Base-by-base conservation (phyloP, 208 protist species). In the Acanthamoeba sp. region DNA sequence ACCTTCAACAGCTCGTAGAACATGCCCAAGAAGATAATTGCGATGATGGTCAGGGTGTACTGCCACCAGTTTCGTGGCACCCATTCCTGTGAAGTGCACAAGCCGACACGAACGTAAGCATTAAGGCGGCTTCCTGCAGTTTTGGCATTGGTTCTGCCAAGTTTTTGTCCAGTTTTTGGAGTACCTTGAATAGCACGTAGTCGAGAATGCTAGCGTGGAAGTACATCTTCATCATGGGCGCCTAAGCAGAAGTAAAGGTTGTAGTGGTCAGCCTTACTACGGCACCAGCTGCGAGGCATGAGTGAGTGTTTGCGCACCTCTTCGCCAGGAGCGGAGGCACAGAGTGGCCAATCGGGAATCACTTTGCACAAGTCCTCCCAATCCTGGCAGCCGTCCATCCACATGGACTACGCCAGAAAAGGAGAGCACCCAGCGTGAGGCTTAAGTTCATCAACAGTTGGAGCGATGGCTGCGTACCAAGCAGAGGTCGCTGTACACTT, bases 141-240 rank as follows among this genome's bases (percentile, higher is more conserved):
- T n/a, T n/a, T n/a, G n/a, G n/a, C n/a, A n/a, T n/a, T n/a, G n/a
- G n/a, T n/a, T n/a, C n/a, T n/a, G n/a, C n/a, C n/a, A n/a, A n/a
- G n/a, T 55, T 55, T 55, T 55, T 55, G 48, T 55, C 48, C 10
- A 55, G 6, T 55, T 55, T 55, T 6, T 55, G 48, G 16, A 55
- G 18, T 3, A 64, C 57, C 57, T 64, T 64, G 57, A 29, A 95
- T 0, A 94, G 32, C 22, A 95, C 73, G 36, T 95, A 95, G n/a
- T 95, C 94, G 2, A 92, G 27, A 14, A 94, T 80, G 66, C 91
- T 89, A n/a, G 66, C 82, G 24, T 95, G 94, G 91, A 95, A 95
- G 45, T 82, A 95, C 94, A 95, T 95, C 59, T 48, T 89, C 94
- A 95, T 95, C 10, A 92, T 22, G 38, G 91, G 90, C 29, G 38